Conservation (phyloP, 1,139 yeast species). For the Suhomyces bribrorum region DNA sequence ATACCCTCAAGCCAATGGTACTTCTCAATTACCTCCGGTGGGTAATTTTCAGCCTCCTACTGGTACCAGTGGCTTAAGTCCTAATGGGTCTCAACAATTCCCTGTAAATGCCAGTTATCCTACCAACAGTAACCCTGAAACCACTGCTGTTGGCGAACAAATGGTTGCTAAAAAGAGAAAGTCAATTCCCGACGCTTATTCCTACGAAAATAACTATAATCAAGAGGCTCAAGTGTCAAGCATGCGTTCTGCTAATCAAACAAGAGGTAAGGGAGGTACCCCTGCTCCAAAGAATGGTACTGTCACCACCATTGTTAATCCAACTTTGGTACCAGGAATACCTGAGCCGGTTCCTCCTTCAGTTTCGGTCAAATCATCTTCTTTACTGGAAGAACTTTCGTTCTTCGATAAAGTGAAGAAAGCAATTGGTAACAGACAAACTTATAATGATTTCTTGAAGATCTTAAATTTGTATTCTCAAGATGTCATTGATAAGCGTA, state of each 20-base stretch:
- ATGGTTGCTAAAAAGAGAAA: conserved; percentile 26
- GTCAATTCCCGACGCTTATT: conserved; percentile 32
- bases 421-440: conserved; percentile 83
- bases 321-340: conserved; percentile 78
- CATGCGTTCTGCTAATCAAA: conserved; percentile 40
- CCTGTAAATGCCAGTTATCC: conserved; percentile 13
- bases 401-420: conserved; percentile 93
- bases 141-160: conserved; percentile 14
- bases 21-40: conserved; percentile 82
- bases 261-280: conserved; percentile 5
- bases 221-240: conserved; percentile 58
- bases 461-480: conserved; percentile 84
- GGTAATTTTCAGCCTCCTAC: conserved; percentile 91
- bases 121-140: conserved; percentile 8
- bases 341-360: conserved; percentile 85
- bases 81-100: conserved; percentile 20
- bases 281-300: conserved; percentile 22
- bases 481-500: conserved; percentile 80
- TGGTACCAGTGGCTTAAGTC: conserved; percentile 36
- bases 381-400: conserved; percentile 77
- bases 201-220: conserved; percentile 36
- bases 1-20: conserved; percentile 27
- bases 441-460: conserved; percentile 88
- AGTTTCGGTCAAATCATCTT: conserved; percentile 51
- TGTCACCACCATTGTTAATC: conserved; percentile 37